Conservation (phyloP, 108 stramenopile genomes). For the Parmales sp. region DNA sequence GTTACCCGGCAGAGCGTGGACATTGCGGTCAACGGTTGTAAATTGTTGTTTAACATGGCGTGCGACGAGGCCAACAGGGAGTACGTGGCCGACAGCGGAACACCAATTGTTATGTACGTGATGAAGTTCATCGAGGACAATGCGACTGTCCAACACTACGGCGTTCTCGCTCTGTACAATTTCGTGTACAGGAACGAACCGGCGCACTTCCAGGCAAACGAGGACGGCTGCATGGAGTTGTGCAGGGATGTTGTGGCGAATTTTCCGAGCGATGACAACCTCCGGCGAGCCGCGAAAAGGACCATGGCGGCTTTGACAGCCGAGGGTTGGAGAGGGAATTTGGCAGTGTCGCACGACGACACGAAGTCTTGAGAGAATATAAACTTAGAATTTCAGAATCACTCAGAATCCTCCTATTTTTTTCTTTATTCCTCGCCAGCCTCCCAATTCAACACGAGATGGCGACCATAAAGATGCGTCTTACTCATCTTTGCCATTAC, state of each 20-base stretch:
- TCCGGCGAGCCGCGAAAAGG: background rate
- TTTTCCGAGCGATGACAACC: background rate
- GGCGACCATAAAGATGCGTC: constrained; percentile 96
- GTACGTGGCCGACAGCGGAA: background rate
- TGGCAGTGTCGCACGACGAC: background rate
- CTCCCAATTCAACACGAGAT: constrained; percentile 95
- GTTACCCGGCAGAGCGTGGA: background rate
- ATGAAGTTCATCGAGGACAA: constrained; percentile 1
- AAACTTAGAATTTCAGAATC: too few species aligned
- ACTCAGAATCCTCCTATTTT: too few species aligned
- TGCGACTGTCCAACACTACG: background rate
- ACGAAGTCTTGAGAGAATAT: background rate
- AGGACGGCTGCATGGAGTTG: background rate
- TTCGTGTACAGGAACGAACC: constrained; percentile 10
- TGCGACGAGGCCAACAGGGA: constrained; percentile 8
- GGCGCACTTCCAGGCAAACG: constrained; percentile 6
- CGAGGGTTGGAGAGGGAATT: constrained; percentile 2
- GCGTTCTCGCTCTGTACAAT: background rate
- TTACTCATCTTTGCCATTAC: constrained; percentile 70
- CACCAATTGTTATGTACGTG: background rate
- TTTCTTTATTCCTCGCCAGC: too few species aligned
- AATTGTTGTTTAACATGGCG: background rate
- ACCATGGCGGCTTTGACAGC: background rate
- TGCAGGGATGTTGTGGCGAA: background rate
- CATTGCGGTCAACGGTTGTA: background rate